Evolutionary conservation across 495 filamentous ascomycete species (phyloP).

Genomic region (Aspergillus indologenus): DNA sequence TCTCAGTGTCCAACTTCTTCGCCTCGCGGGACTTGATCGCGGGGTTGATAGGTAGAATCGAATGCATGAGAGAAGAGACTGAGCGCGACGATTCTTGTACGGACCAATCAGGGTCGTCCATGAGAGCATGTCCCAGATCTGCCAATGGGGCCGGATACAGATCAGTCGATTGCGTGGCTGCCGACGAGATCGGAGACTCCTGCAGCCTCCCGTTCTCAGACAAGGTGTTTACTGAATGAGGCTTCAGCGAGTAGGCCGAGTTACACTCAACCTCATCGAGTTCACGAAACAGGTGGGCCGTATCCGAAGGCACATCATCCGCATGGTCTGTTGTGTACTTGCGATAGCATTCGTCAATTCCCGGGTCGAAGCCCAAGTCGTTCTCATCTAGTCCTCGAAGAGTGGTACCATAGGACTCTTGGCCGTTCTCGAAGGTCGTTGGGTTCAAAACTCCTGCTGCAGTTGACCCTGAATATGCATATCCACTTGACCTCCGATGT

Average conservation of each 20-base stretch:
- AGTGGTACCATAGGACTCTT: background rate
- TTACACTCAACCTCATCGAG: constrained; percentile 25
- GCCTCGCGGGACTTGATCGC: constrained; percentile 19
- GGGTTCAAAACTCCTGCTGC: background rate
- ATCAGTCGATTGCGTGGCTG: constrained; percentile 19
- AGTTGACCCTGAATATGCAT: background rate
- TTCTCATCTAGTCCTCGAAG: constrained; percentile 10
- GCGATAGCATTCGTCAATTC: constrained; percentile 15
- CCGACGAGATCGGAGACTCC: constrained; percentile 17
- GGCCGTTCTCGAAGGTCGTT: constrained; percentile 6
- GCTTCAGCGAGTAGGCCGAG: constrained; percentile 16
- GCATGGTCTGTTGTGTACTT: constrained; percentile 6
- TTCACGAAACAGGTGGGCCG: constrained; percentile 12
- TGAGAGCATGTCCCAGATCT: constrained; percentile 17
- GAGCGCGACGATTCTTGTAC: constrained; percentile 12
- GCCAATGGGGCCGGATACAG: constrained; percentile 12
- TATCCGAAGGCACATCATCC: constrained; percentile 10
- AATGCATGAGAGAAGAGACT: constrained; percentile 22
- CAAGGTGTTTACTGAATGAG: constrained; percentile 1
- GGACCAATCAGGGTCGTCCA: constrained; percentile 14
- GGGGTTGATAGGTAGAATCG: constrained; percentile 33
- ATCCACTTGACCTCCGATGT: background rate
- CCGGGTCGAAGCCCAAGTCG: constrained; percentile 21
- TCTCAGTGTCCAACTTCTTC: constrained; percentile 8
- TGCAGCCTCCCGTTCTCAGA: constrained; percentile 11